Base-by-base conservation (phyloP, 257 asterid species). In the Cordia subcordata region DNA sequence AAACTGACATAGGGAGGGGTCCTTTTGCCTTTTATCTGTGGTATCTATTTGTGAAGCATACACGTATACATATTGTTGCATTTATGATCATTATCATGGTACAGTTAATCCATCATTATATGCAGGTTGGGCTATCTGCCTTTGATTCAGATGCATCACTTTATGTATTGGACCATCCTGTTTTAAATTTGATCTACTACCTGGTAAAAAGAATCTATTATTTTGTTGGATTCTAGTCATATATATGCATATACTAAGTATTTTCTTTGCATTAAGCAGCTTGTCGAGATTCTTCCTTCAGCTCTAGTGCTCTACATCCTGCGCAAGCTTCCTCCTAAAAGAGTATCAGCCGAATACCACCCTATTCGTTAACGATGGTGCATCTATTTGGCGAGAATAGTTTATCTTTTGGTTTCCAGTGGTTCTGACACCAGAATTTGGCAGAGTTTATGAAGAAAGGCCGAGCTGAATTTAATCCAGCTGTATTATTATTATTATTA, bases 81-180 rank as follows among this genome's bases (percentile, higher is more conserved):
- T 27, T 27, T 27, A 6, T 6, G 6, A 27, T 27, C 35, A n/a
- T 19, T 53, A 49, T 17, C 37, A 61, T 63, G 20, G 13, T 10
- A 49, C 50, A 42, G 22, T 21, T 58, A 60, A 49, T 54, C 53
- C 53, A 23, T 66, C 4, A 62, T 63, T n/a, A 35, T 56, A 23
- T 75, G 72, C 86, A 91, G 98, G 90, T 83, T 75, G 68, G 62
- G 65, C 86, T 91, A 13, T 85, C 96, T 33, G 96, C 98, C 61
- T 81, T 91, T 63, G 90, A 91, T 65, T 22, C 63, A 17, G 78
- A 87, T 74, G 95, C 92, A 45, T 72, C 95, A 32, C 90, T 91
- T 58, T 89, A 91, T 14, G 96, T 87, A 42, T 64, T 91, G 76
- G 63, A 85, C 72, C 96, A 91, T 81, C 98, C 98, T 19, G 61